phyloP scores from a whole-genome alignment of 495 filamentous ascomycete species.

The Neurospora sp. region DNA sequence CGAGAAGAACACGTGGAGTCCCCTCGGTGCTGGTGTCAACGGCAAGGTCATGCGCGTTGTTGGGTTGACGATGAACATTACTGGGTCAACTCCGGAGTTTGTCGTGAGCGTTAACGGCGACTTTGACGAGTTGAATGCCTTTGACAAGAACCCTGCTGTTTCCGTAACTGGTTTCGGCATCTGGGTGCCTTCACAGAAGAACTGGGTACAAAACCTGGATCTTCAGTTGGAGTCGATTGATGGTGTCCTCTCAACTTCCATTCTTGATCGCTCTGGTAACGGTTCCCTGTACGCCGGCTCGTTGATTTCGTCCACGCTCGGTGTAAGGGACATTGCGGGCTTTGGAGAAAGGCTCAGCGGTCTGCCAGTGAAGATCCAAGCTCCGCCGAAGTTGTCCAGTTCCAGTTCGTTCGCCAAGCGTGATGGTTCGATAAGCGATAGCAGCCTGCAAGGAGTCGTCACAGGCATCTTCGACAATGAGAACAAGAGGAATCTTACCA shows the following conservation, averaged over 20 bases:
- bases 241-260: conserved; percentile 58
- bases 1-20: conserved; percentile 54
- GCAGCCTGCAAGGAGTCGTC: conserved; percentile 51
- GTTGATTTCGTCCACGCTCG: conserved; percentile 57
- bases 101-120: conserved; percentile 71
- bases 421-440: conserved; percentile 32
- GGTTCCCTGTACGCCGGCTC: conserved; percentile 67
- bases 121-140: conserved; percentile 62
- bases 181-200: conserved; percentile 82
- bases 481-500: conserved; percentile 64
- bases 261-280: conserved; percentile 47
- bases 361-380: conserved; percentile 54
- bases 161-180: conserved; percentile 68
- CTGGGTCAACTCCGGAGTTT: conserved; percentile 53
- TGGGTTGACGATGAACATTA: conserved; percentile 71
- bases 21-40: conserved; percentile 80
- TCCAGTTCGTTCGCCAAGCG: conserved; percentile 44
- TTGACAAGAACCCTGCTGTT: conserved; percentile 48
- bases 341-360: conserved; percentile 42
- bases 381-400: conserved; percentile 18
- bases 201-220: conserved; percentile 81
- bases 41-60: conserved; percentile 66
- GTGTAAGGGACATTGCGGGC: conserved; percentile 57
- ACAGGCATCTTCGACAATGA: conserved; percentile 66
- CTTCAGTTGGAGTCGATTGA: conserved; percentile 51